Evolutionary conservation across 768 basidiomycete species (phyloP).

Genomic region (Boletus tomentosulus): DNA sequence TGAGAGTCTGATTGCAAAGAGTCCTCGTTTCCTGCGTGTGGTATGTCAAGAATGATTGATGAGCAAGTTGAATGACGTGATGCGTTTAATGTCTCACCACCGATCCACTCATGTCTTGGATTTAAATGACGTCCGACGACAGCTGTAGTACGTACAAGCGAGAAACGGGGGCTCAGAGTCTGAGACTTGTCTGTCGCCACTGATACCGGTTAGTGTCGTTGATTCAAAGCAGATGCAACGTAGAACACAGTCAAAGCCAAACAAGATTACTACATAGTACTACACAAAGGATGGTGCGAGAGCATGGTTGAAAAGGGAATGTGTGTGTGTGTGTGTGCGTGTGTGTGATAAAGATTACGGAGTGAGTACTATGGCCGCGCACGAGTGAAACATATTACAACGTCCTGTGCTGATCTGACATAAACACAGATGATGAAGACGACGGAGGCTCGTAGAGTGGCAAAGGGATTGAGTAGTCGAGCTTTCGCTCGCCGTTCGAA

Average conservation of each 20-base stretch:
- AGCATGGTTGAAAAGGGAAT: neutral
- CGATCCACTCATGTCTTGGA: conserved; percentile 1
- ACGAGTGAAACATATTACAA: neutral
- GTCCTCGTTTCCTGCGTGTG: neutral
- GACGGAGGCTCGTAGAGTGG: conserved; percentile 55
- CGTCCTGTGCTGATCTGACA: conserved; percentile 5
- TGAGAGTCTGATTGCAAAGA: neutral
- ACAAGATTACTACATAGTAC: neutral
- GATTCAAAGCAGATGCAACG: neutral
- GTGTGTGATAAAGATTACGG: neutral
- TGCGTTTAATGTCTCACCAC: conserved; percentile 5
- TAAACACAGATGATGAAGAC: conserved; percentile 1
- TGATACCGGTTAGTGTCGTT: neutral
- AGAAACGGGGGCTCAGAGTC: neutral
- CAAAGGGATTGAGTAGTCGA: conserved; percentile 60
- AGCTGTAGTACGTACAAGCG: neutral
- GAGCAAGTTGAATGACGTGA: neutral
- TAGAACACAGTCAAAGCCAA: neutral
- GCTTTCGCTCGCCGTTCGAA: conserved; percentile 65
- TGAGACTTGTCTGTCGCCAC: neutral
- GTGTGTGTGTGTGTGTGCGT: neutral
- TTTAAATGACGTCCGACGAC: neutral
- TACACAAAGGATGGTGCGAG: neutral
- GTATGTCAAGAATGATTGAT: neutral
- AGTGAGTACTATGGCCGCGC: neutral